Base-by-base conservation (phyloP, 257 asterid genomes). In the Ocimum tenuiflorum region DNA sequence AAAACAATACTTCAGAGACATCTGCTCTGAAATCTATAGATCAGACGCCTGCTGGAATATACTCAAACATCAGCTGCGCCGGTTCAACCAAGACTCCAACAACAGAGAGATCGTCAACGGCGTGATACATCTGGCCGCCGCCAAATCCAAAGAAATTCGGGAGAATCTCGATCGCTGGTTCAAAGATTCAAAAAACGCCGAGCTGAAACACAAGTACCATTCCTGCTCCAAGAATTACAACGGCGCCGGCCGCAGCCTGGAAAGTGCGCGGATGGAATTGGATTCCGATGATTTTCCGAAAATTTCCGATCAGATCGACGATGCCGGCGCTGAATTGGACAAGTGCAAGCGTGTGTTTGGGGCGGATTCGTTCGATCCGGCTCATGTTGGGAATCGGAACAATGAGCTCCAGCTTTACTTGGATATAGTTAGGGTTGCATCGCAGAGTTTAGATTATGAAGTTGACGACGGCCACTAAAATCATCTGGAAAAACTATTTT, bases 191-290 rank as follows among this genome's bases (percentile, higher is more conserved):
- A 13, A 5, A 6, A 48, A 71, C 41, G 50, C 53, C 1, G 13
- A 4, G 1, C 20, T 68, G 70, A 77, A 54, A 53, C 7, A 19
- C 9, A 68, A 68, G 53, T 77, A 74, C 41, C 5, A 0, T 4
- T 54, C 68, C 1, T 80, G 85, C 42, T 61, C 77, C 0, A 54
- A 59, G 49, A 80, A 71, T 36, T 77, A 74, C 68, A 49, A 60
- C n/a, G 63, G 77, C 5, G 78, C 64, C 4, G 10, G 43, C 41
- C 61, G 49, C 24, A 61, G 69, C 65, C 75, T 79, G n/a, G 31
- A 11, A 0, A 12, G 7, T 20, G 75, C 53, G 4, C 59, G 33
- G 41, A 41, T 19, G 8, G 11, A 11, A 24, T 60, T 70, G 10
- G 36, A 31, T 43, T 54, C 75, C 0, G 46, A 23, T 1, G 36